Base-by-base conservation (phyloP, 139 green algal species). In the Dunaliella sp. region DNA sequence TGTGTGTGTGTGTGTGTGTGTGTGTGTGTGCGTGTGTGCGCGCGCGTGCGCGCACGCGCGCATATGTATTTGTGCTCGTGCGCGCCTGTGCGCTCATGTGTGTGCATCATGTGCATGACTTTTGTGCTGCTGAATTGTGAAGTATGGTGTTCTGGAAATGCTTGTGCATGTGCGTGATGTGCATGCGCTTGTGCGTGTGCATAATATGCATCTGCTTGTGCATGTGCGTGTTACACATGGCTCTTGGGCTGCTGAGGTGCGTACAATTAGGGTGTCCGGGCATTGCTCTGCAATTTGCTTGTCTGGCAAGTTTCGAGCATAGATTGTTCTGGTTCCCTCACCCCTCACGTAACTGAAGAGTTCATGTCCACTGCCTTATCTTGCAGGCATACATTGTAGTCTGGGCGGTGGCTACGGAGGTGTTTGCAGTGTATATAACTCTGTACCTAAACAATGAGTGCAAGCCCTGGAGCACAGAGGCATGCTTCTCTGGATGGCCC, bases 401-500 rank as follows among this genome's bases (percentile, higher is more conserved):
- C 0, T 89, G 83, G 28, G 34, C 87, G 0, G 80, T 80, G 28
- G 24, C 22, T 25, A 81, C 86, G 0, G 81, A 88, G 75, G 81
- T 36, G 25, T 82, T 85, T 28, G 88, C 88, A 0, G 85, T 88
- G 38, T 81, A 84, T 73, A 75, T 84, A 2, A 89, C 86, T 3
- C 36, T 91, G 22, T 33, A 75, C n/a, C 1, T 59, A 72, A 91
- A 91, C 76, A 80, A 81, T 16, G 86, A 84, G 73, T 91, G 88
- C 86, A 87, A 37, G 31, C 88, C 88, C 0, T 90, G 86, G 86
- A 83, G 34, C 80, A 87, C 88, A 1, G 81, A 65, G 22, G 31
- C 81, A 22, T 91, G 88, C 88, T 76, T 91, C 22, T 48, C 31
- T 1, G 84, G 72, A 1, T 91, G 88, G 88, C 88, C 88, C 3